A percentile compares a stretch with the other conserved stretches of the same genome.
These are phyloP conservation scores for Takakia lepidozioides DNA, from an alignment of 225 moss, liverwort and hornwort species.

Conservation along the genomic window DNA sequence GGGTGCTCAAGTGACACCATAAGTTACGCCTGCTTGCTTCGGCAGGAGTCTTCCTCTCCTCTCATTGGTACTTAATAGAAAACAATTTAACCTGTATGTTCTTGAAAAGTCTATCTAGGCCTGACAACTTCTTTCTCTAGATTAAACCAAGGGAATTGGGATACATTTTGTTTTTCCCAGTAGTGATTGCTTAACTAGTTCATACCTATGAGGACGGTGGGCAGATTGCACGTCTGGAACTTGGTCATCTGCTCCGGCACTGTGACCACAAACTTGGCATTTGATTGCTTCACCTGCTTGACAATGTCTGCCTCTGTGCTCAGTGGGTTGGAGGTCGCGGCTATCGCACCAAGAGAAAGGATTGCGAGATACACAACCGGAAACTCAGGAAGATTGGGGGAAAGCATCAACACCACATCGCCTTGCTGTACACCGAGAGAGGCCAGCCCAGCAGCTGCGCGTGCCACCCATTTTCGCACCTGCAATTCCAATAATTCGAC, in stretches of 20 bases:
- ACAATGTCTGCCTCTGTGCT: constrained; percentile 3
- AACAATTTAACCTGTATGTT: too few relatives aligned
- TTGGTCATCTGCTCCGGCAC: constrained; percentile 7
- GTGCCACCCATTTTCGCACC: constrained; percentile 4
- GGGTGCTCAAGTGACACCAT: too few relatives aligned
- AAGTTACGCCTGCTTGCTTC: too few relatives aligned
- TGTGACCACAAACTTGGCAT: constrained; percentile 3
- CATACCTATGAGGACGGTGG: constrained; percentile 7
- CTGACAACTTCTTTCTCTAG: too few relatives aligned
- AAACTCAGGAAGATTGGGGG: constrained; percentile 9
- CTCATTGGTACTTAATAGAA: too few relatives aligned
- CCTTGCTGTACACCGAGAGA: background rate
- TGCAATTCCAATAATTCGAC: too few relatives aligned
- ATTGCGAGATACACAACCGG: constrained; percentile 6
- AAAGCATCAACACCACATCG: constrained; percentile 7
- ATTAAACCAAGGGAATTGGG: too few relatives aligned
- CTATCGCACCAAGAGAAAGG: constrained; percentile 2
- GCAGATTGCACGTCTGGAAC: constrained; percentile 3
- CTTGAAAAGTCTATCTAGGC: too few relatives aligned
- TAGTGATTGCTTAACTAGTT: too few relatives aligned
- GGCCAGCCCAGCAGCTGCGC: constrained; percentile 3
- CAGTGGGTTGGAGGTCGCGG: constrained; percentile 3
- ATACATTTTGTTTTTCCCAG: too few relatives aligned
- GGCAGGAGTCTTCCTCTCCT: too few relatives aligned
- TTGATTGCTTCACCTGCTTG: constrained; percentile 3